Base-by-base conservation (phyloP, 768 basidiomycete species). In the Multifurca ochricompacta region DNA sequence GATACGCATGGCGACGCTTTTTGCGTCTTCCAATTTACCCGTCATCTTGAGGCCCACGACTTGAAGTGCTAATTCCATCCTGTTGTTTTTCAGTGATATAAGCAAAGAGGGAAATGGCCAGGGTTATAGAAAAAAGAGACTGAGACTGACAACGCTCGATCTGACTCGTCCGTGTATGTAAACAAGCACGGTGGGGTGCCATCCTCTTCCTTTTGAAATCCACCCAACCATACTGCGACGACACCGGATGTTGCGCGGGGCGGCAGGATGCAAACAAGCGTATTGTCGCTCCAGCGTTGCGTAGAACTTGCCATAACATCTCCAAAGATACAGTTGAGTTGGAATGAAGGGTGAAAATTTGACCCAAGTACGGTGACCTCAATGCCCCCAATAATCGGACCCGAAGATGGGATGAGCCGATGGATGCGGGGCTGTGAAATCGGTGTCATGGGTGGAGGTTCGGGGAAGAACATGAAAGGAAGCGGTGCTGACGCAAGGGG, bases 11-110 rank as follows among this genome's bases (percentile, higher is more conserved):
- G 93, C 93, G 34, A 96, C 87, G 54, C 91, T 88, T 68, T 89
- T 86, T 2, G 93, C 92, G 50, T 93, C 90, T 62, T 94, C 91
- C 27, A 95, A 83, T 64, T 92, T 88, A 44, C 93, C 93, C 0
- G 92, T 95, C 90, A 96, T 94, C 73, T 95, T 93, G 59, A 96
- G 73, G 0, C 94, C 94, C 16, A 97, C 92, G 13, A 95, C 91
- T 65, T 95, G 92, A 3, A 97, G 74, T 48, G 93, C 93, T 50
- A 96, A 80, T 67, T 95, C 94, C 91, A 97, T 94, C 60, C 91
- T 94, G 62, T 35, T 48, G 14, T 9, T 30, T 9, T 30, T 19
- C 37, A 2, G 34, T 9, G 47, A 30, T 28, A 56, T 66, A 8
- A 61, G 53, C 16, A 54, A 47, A n/a, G 16, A 27, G 41, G 43